A percentile compares a stretch with the other conserved stretches of the same genome.
These are phyloP conservation scores for Castanospermum australe DNA, from an alignment of 306 rosid species.

Conservation along the genomic window DNA sequence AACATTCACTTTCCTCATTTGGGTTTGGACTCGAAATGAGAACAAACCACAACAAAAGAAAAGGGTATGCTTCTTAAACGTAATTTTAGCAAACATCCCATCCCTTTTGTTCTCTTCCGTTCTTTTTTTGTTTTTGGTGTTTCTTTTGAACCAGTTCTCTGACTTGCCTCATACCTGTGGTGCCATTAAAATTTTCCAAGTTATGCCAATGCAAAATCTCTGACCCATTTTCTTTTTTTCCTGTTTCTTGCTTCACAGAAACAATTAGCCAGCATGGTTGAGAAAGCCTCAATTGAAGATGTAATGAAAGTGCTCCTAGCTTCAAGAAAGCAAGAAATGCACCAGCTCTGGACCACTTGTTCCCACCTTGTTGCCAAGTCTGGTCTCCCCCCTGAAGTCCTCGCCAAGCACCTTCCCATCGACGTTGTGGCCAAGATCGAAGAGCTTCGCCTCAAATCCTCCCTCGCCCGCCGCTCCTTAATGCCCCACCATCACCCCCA, in stretches of 20 bases:
- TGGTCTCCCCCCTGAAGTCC: constrained; percentile 87
- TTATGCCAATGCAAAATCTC: not conserved
- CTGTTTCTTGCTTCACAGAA: constrained; percentile 65
- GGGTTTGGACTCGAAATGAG: constrained; percentile 38
- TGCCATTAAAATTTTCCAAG: not conserved
- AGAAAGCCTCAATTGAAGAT: constrained; percentile 94
- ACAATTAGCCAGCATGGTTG: constrained; percentile 97
- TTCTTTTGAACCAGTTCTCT: not conserved
- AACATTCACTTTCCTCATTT: constrained; percentile 76
- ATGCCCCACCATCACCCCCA: constrained; percentile 53
- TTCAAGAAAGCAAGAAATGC: constrained; percentile 97
- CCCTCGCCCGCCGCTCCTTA: constrained; percentile 67
- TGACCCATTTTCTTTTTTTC: not conserved
- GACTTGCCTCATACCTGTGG: not conserved
- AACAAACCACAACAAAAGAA: constrained; percentile 26
- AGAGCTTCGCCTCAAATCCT: constrained; percentile 89
- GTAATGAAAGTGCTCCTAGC: constrained; percentile 94
- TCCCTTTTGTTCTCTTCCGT: constrained; percentile 11
- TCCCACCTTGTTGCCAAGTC: constrained; percentile 92
- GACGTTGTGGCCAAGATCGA: constrained; percentile 87
- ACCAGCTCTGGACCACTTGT: constrained; percentile 93
- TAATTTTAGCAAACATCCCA: constrained; percentile 30
- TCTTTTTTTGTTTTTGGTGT: not conserved
- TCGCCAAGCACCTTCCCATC: constrained; percentile 86
- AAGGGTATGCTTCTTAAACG: not conserved